These are phyloP conservation scores for Trichoderma sp. DNA, from an alignment of 2,329 filamentous ascomycete species.

Conservation along the genomic window DNA sequence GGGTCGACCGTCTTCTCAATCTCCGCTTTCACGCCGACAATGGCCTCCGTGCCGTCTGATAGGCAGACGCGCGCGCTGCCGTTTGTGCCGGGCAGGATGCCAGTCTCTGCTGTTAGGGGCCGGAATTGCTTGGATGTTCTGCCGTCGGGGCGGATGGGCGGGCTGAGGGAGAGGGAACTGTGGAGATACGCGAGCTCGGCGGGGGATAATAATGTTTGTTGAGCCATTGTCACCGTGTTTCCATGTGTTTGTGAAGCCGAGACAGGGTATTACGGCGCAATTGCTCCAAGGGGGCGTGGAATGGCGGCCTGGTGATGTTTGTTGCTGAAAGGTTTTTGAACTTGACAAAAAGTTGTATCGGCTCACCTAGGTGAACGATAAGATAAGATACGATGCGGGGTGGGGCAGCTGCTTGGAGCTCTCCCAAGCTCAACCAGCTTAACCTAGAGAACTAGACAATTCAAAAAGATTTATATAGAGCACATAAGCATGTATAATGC, in stretches of 20 bases:
- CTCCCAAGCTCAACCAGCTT: not conserved
- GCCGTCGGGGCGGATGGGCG: slow-evolving; percentile 87
- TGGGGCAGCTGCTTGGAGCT: slow-evolving; percentile 15
- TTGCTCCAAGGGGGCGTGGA: not conserved
- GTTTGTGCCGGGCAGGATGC: slow-evolving; percentile 85
- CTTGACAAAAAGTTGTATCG: slow-evolving; percentile 25
- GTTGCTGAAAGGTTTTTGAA: slow-evolving; percentile 29
- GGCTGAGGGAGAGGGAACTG: slow-evolving; percentile 75
- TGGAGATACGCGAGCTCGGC: slow-evolving; percentile 96
- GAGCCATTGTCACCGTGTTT: slow-evolving; percentile 53
- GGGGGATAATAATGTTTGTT: slow-evolving; percentile 79
- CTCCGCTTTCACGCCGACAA: slow-evolving; percentile 94
- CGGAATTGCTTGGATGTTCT: slow-evolving; percentile 84
- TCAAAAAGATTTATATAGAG: not conserved
- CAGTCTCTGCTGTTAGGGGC: slow-evolving; percentile 84
- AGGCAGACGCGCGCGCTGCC: slow-evolving; percentile 93
- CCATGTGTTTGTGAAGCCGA: not conserved
- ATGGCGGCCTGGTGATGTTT: slow-evolving; percentile 4
- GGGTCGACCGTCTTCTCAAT: slow-evolving; percentile 68
- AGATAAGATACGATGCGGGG: slow-evolving; percentile 35
- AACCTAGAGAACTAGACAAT: not conserved
- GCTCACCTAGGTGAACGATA: slow-evolving; percentile 38
- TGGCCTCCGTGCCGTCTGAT: slow-evolving; percentile 90
- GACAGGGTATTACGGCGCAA: not conserved
- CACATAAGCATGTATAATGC: not conserved